Evolutionary conservation across 2,329 filamentous ascomycete species (phyloP), one percentile per base, ranked within the genome.

Genomic region (Phyllosticta ampelicida): DNA sequence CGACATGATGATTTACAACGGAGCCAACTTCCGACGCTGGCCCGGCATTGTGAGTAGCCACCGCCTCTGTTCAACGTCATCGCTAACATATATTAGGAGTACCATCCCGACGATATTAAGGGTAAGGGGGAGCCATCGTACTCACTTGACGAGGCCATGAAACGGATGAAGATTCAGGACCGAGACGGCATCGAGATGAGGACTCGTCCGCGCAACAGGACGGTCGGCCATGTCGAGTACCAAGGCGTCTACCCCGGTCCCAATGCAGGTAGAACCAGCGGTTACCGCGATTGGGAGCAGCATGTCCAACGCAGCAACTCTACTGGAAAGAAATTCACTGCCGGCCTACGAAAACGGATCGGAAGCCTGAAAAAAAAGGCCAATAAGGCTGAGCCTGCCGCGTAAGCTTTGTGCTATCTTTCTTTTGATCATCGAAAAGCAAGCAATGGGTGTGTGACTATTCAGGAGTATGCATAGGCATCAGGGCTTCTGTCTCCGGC

Each of bases 1-100:
- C 1, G 90, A 96, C 66, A 77, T 96, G 68, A 90, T 91, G 86
- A 79, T 86, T 54, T 89, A 92, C 65, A 82, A 86, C 61, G 88
- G 87, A 16, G 87, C 86, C n/a, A 79, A 87, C 13, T 96, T 94
- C 68, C 87, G 84, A 74, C 81, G 89, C 52, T 92, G 84, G 76
- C 81, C 85, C 3, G 84, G 83, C 54, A 70, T 88, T 63, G 90
- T 94, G 78, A 72, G 86, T 79, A 13, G n/a, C 9, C 18, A 29
- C 54, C 23, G 60, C 3, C 18, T 11, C 6, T 5, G 36, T 28
- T 23, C 63, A 65, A 58, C 65, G 53, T 30, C 10, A 9, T 21
- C 51, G 0, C 51, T 65, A 28, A 61, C 10, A 9, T 52, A 20
- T 51, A 36, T 6, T 56, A 75, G 72, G 65, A 81, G 64, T 94